Base-by-base conservation (phyloP, 352 stramenopile species). In the Phytophthora agathidicida region DNA sequence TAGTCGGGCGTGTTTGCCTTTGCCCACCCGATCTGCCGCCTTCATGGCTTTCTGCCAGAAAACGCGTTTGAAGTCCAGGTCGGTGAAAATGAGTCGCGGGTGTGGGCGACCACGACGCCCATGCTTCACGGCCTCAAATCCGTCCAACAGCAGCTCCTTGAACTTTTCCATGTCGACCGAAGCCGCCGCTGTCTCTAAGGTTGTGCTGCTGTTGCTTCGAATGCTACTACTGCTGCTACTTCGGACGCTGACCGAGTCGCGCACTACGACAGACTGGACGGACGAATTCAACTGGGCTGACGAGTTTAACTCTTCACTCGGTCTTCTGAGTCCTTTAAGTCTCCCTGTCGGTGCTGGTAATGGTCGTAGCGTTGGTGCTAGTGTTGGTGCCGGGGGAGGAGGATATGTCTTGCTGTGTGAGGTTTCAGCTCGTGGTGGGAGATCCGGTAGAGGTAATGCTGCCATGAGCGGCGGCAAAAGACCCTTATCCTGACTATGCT, bases 101-200 rank as follows among this genome's bases (percentile, higher is more conserved):
- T 93, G 83, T 6, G 83, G 80, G 23, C 72, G 80, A 31, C 83
- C 83, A 3, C 83, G 75, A 17, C 83, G 80, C 6, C 83, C 83
- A 31, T 92, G 83, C 49, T 92, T 92, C 32, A 88, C 66, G 19
- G 85, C 78, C 9, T 91, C 79, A 46, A 92, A 91, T 31, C 83
- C 83, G 35, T 89, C 82, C 6, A 88, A 46, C 14, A 92, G 62
- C 32, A 88, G 67, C 33, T 83, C 75, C 26, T 79, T 80, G 62
- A 92, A 92, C 17, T 63, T 74, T 11, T 41, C 57, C 63, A 89
- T 79, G 49, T 86, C 75, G 11, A 80, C 54, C 16, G 50, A 68
- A 27, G 53, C 63, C 11, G 48, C 60, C 22, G 60, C 45, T 27
- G 58, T 52, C 49, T 71, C 62, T 36, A 71, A 48, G 26, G 55